A percentile compares a stretch with the other conserved stretches of the same genome.
Evolutionary conservation across 1,284 basidiomycete genomes (phyloP).

Genomic region (Leccinum angustisporum): DNA sequence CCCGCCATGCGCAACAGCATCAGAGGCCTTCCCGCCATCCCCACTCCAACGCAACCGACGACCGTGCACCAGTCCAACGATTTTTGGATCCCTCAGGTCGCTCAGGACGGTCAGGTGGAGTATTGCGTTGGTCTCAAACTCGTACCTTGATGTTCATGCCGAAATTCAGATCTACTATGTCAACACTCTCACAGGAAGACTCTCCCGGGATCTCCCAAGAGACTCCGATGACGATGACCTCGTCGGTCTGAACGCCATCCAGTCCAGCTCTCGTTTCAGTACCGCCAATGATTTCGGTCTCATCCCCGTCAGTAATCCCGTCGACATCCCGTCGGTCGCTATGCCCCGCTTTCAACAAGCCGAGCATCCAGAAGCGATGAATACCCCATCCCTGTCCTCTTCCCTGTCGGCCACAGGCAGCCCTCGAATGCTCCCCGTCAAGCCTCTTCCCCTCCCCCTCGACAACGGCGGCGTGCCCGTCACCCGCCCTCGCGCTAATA

Average conservation of each 20-base stretch:
- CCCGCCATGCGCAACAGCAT: conserved; percentile 19
- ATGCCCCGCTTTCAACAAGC: background rate
- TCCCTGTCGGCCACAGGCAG: background rate
- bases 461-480: background rate
- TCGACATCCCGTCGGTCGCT: background rate
- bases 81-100: conserved; percentile 35
- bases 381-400: background rate
- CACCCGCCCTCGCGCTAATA: conserved; percentile 26
- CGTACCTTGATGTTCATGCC: background rate
- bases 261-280: conserved; percentile 14
- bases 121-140: background rate
- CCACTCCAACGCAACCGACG: conserved; percentile 3
- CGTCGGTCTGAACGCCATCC: conserved; percentile 12
- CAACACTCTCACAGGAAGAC: conserved; percentile 33
- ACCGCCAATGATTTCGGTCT: conserved; percentile 14
- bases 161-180: conserved; percentile 30
- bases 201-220: conserved; percentile 29
- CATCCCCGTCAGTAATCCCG: background rate
- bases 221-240: conserved; percentile 29
- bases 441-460: conserved; percentile 9
- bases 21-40: conserved; percentile 32
- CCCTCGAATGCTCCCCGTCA: conserved; percentile 3
- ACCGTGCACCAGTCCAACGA: conserved; percentile 19
- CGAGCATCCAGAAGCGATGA: background rate
- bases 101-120: conserved; percentile 30